Percentiles rank a stretch among this genome's conserved stretches.
phyloP scores from a whole-genome alignment of 306 rosid species.

The Begonia fuchsioides region DNA sequence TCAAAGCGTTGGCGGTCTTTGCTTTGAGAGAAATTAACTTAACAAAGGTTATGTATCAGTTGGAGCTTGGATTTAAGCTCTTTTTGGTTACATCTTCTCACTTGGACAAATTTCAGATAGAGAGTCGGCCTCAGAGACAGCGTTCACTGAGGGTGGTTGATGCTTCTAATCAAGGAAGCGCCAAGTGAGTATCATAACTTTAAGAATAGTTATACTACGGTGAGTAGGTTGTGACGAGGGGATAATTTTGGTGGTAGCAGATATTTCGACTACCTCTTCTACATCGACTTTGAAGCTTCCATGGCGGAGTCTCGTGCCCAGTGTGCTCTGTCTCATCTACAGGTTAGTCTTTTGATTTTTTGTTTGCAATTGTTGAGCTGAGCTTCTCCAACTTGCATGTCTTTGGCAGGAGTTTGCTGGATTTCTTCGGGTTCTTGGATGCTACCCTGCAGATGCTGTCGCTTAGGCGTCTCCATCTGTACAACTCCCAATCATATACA shows the following conservation, averaged over 20 bases:
- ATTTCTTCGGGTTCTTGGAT: slow-evolving; percentile 67
- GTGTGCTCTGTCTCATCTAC: slow-evolving; percentile 59
- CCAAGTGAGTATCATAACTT: slow-evolving; percentile 38
- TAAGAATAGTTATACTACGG: neutral
- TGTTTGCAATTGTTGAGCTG: neutral
- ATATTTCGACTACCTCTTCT: slow-evolving; percentile 77
- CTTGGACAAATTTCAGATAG: slow-evolving; percentile 49
- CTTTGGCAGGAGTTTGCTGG: slow-evolving; percentile 49
- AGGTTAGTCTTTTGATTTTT: slow-evolving; percentile 34
- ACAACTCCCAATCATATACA: too few species aligned
- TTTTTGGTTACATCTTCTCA: slow-evolving; percentile 2
- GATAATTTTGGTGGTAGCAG: slow-evolving; percentile 27
- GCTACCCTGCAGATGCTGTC: slow-evolving; percentile 40
- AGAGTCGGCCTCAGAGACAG: slow-evolving; percentile 66
- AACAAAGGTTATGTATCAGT: slow-evolving; percentile 36
- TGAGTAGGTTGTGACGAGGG: neutral
- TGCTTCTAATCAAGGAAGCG: slow-evolving; percentile 62
- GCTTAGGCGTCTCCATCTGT: neutral
- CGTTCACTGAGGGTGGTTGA: slow-evolving; percentile 59
- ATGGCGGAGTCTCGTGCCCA: slow-evolving; percentile 84
- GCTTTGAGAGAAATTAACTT: slow-evolving; percentile 60
- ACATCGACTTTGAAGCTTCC: slow-evolving; percentile 80
- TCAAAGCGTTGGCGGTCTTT: slow-evolving; percentile 83
- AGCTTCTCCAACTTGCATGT: neutral
- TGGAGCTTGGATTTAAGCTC: slow-evolving; percentile 1